phyloP scores from a whole-genome alignment of 2,329 filamentous ascomycete species.

The Mycosphaerella sp. region DNA sequence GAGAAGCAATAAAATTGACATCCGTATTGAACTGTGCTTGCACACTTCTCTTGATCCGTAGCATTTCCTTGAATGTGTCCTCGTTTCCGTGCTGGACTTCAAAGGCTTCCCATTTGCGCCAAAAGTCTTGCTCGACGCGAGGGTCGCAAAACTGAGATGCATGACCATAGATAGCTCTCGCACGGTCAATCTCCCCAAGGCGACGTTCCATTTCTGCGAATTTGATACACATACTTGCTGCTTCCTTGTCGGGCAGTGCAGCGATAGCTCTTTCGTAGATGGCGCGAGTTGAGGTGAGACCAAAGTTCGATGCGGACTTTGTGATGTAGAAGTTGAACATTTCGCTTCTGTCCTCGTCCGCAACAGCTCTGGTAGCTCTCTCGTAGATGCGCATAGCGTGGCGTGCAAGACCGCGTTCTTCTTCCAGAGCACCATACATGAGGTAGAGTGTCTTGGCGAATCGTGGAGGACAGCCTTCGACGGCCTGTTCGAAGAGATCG shows the following conservation, averaged over 20 bases:
- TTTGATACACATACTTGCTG: slow-evolving; percentile 96
- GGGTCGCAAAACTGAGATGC: slow-evolving; percentile 97
- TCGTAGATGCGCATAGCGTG: slow-evolving; percentile 99
- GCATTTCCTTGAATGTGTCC: slow-evolving; percentile 99
- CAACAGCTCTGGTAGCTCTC: slow-evolving; percentile 86
- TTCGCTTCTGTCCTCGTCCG: slow-evolving; percentile 87
- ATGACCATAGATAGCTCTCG: slow-evolving; percentile 91
- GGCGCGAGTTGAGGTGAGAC: slow-evolving; percentile 83
- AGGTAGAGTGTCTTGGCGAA: slow-evolving; percentile 95
- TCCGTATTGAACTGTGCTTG: slow-evolving; percentile 98
- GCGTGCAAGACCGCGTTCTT: slow-evolving; percentile 86
- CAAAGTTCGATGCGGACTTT: slow-evolving; percentile 96
- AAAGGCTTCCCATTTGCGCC: slow-evolving; percentile 95
- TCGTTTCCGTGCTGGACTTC: slow-evolving; percentile 98
- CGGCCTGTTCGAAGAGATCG: slow-evolving; percentile 93
- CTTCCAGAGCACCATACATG: slow-evolving; percentile 97
- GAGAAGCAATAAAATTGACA: slow-evolving; percentile 95
- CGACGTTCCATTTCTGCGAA: slow-evolving; percentile 96
- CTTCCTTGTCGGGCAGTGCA: slow-evolving; percentile 86
- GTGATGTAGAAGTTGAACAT: slow-evolving; percentile 99
- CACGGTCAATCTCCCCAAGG: slow-evolving; percentile 88
- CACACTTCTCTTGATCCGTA: slow-evolving; percentile 93
- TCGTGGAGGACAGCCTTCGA: slow-evolving; percentile 88
- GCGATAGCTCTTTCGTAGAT: slow-evolving; percentile 97
- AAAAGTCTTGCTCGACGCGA: slow-evolving; percentile 80